A percentile compares a stretch with the other conserved stretches of the same genome.
These are phyloP conservation scores for Ophiostoma piceae DNA, from an alignment of 2,329 filamentous ascomycete species.

Conservation along the genomic window DNA sequence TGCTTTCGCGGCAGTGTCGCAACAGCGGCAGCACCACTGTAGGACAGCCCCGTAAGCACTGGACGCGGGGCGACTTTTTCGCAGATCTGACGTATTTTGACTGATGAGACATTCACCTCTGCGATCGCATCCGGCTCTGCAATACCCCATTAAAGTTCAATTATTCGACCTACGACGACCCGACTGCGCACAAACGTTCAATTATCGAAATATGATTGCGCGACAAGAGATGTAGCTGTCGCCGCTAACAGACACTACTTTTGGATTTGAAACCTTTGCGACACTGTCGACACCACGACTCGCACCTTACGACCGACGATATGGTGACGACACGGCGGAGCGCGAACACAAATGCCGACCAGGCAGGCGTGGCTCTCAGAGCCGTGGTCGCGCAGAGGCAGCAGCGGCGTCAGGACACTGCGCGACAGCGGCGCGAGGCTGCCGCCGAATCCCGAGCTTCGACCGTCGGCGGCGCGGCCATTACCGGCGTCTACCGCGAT, in stretches of 20 bases:
- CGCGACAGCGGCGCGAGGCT: conserved; percentile 12
- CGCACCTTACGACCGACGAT: not conserved
- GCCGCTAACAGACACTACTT: not conserved
- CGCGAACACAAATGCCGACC: conserved; percentile 14
- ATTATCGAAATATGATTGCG: not conserved
- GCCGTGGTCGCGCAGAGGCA: conserved; percentile 20
- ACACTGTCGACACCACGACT: not conserved
- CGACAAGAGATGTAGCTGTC: not conserved
- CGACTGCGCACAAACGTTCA: not conserved
- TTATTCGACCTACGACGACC: not conserved
- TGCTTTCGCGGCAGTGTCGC: conserved; percentile 28
- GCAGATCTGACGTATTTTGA: not conserved
- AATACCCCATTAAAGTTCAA: not conserved
- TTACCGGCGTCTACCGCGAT: conserved; percentile 23
- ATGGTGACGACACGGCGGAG: conserved; percentile 25
- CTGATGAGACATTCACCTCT: not conserved
- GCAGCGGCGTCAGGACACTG: conserved; percentile 13
- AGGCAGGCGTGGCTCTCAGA: conserved; percentile 20
- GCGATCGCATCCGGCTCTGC: not conserved
- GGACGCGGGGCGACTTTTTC: conserved; percentile 19
- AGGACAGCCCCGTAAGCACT: not conserved
- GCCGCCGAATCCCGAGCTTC: not conserved
- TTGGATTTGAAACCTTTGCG: not conserved
- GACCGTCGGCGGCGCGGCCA: conserved; percentile 9
- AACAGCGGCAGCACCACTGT: not conserved